A percentile compares a stretch with the other conserved stretches of the same genome.
Conservation (phyloP, 225 moss, liverwort and hornwort genomes). For the Bryoerythrophyllum caledonicum region DNA sequence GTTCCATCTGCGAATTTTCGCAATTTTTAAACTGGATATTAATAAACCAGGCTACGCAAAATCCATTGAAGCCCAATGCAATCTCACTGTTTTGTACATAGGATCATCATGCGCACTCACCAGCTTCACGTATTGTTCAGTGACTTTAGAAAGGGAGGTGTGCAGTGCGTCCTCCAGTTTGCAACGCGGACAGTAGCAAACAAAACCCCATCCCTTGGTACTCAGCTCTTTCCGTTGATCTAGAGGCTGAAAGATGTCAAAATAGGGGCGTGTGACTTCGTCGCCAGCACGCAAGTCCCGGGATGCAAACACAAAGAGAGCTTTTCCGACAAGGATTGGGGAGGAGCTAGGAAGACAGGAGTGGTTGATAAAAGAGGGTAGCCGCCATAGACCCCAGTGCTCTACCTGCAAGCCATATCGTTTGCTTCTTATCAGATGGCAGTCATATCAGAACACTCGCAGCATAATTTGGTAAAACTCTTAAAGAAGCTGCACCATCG, state of each 20-base stretch:
- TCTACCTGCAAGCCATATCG: conserved; percentile 41
- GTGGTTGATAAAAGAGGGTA: conserved; percentile 86
- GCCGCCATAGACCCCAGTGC: conserved; percentile 76
- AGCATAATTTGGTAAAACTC: neutral
- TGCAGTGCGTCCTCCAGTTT: conserved; percentile 60
- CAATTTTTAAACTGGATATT: neutral
- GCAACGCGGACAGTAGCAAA: conserved; percentile 76
- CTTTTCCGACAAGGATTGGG: conserved; percentile 65
- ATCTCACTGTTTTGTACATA: neutral
- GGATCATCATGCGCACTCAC: conserved; percentile 26
- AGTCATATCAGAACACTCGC: neutral
- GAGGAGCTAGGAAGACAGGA: conserved; percentile 85
- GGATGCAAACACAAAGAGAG: conserved; percentile 75
- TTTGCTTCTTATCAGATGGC: neutral
- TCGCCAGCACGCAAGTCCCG: conserved; percentile 71
- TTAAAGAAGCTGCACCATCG: neutral
- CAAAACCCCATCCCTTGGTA: conserved; percentile 71
- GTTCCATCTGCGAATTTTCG: conserved; percentile 39
- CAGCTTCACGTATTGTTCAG: conserved; percentile 52
- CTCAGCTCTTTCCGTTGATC: conserved; percentile 70
- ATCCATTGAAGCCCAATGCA: neutral
- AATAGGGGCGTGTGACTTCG: conserved; percentile 73
- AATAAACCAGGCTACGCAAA: neutral
- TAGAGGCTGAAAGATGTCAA: conserved; percentile 79
- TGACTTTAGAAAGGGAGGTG: conserved; percentile 44